Percentiles rank a stretch among this genome's conserved stretches.
Conservation (phyloP, 495 filamentous ascomycete genomes). For the Lentithecium fluviatile region DNA sequence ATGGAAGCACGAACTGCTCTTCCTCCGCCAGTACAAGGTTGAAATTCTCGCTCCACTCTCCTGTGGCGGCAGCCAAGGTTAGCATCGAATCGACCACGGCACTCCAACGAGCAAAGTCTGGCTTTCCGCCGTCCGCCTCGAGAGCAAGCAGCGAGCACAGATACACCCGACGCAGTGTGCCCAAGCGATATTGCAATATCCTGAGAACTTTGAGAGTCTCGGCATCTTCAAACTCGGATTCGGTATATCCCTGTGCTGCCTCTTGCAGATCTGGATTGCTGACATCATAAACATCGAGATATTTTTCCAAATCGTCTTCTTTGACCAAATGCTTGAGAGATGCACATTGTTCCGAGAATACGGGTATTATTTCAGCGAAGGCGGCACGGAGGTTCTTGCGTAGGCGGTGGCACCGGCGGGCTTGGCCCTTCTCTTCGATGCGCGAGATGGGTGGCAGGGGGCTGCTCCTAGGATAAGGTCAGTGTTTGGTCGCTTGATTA, state of each 20-base stretch:
- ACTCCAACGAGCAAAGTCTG: conserved; percentile 78
- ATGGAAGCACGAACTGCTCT: conserved; percentile 59
- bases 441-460: conserved; percentile 82
- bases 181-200: conserved; percentile 72
- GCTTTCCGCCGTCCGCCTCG: conserved; percentile 77
- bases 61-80: conserved; percentile 57
- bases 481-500: conserved; percentile 6
- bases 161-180: conserved; percentile 76
- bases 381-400: conserved; percentile 69
- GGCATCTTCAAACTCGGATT: conserved; percentile 64
- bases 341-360: conserved; percentile 64
- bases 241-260: conserved; percentile 58
- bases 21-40: conserved; percentile 73
- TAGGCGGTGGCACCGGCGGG: conserved; percentile 72
- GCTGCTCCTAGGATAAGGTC: conserved; percentile 51
- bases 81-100: conserved; percentile 74
- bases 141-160: conserved; percentile 84
- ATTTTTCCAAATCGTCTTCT: conserved; percentile 78
- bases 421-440: conserved; percentile 70
- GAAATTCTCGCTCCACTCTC: conserved; percentile 56
- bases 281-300: conserved; percentile 89
- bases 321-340: conserved; percentile 70
- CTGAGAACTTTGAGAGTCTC: conserved; percentile 80
- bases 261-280: conserved; percentile 72
- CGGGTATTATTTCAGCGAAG: conserved; percentile 66